Evolutionary conservation across 139 green algal species (phyloP).

Genomic region (Chlorella vulgaris): DNA sequence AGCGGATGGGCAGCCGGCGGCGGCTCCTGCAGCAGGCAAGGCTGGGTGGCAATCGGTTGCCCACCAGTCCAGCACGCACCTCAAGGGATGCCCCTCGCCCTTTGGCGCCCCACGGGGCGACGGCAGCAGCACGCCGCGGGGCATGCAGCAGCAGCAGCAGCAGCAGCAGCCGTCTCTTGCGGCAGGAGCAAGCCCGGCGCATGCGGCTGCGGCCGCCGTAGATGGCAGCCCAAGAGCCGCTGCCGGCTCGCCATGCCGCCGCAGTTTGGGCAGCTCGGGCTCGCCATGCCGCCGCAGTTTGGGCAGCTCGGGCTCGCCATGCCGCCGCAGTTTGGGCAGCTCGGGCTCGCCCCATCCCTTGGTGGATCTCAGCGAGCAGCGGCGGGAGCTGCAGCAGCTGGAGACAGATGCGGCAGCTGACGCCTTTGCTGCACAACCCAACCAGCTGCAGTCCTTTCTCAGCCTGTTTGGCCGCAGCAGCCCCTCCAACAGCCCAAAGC

Average conservation of each 20-base stretch:
- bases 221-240: too few species aligned
- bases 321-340: neutral
- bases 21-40: neutral
- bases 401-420: neutral
- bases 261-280: too few species aligned
- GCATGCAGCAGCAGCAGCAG: neutral
- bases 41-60: constrained; percentile 1
- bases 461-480: neutral
- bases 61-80: neutral
- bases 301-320: neutral
- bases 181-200: too few species aligned
- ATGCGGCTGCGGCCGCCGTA: too few species aligned
- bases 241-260: too few species aligned
- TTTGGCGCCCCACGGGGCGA: neutral
- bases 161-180: neutral
- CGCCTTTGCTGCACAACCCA: neutral
- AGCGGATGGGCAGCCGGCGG: neutral
- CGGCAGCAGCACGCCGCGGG: neutral
- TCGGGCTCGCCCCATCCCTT: neutral
- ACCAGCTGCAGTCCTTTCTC: neutral
- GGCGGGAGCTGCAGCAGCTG: neutral
- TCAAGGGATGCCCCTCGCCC: neutral
- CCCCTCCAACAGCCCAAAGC: neutral
- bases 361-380: neutral
- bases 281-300: too few species aligned